Conservation (phyloP, 2,329 filamentous ascomycete genomes). For the Leptosphaerulina australis region DNA sequence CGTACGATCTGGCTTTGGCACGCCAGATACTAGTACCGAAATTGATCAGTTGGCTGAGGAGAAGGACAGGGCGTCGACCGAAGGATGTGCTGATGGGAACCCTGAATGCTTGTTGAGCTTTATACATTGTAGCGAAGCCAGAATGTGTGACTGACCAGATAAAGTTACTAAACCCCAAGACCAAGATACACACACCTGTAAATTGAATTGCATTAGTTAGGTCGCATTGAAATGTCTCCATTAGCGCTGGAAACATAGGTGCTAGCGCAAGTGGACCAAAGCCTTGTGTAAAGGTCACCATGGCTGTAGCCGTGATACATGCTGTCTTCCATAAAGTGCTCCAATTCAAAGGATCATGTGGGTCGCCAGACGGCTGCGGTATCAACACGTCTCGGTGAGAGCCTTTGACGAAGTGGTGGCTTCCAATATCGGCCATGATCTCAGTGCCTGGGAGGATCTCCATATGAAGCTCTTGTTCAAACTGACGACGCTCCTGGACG, state of each 20-base stretch:
- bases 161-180: constrained; percentile 66
- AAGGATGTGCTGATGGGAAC: constrained; percentile 62
- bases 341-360: constrained; percentile 63
- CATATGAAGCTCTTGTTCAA: constrained; percentile 59
- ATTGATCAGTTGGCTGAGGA: constrained; percentile 60
- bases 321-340: constrained; percentile 55
- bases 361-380: constrained; percentile 59
- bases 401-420: constrained; percentile 67
- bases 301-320: constrained; percentile 55
- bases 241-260: constrained; percentile 65
- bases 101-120: constrained; percentile 42
- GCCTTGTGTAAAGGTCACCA: constrained; percentile 60
- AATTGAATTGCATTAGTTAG: constrained; percentile 62
- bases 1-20: constrained; percentile 63
- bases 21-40: constrained; percentile 63
- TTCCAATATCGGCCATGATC: constrained; percentile 66
- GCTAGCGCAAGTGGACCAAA: constrained; percentile 62
- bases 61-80: constrained; percentile 60
- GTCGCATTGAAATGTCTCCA: constrained; percentile 60
- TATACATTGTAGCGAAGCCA: background rate
- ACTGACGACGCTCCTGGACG: constrained; percentile 51
- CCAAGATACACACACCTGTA: constrained; percentile 62
- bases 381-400: constrained; percentile 55
- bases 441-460: constrained; percentile 65
- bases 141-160: constrained; percentile 54